phyloP scores from a whole-genome alignment of 306 rosid genomes.

The Acacia acuminata region DNA sequence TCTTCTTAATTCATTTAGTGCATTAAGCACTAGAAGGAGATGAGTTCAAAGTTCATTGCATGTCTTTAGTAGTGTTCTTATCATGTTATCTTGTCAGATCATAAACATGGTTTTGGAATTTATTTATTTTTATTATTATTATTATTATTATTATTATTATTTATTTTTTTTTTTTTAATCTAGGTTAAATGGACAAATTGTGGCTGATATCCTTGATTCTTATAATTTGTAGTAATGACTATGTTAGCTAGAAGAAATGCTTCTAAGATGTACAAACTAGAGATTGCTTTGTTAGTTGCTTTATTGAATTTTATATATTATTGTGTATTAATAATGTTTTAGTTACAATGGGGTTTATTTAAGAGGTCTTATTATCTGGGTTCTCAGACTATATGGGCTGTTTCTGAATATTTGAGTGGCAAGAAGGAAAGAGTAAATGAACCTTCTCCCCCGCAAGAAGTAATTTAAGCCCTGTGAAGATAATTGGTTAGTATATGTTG shows the following conservation, averaged over 20 bases:
- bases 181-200: neutral
- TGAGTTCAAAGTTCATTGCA: slow-evolving; percentile 43
- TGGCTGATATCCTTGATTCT: neutral
- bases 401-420: neutral
- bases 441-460: neutral
- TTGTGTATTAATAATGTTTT: neutral
- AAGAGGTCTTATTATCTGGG: neutral
- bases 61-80: slow-evolving; percentile 19
- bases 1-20: slow-evolving; percentile 50
- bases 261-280: neutral
- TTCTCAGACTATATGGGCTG: neutral
- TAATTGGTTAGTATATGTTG: neutral
- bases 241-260: neutral
- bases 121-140: neutral
- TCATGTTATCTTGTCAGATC: neutral
- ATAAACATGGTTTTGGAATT: slow-evolving; percentile 10
- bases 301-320: neutral
- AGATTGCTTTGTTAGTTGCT: neutral
- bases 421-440: neutral
- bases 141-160: too few species aligned
- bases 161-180: neutral
- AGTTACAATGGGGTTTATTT: neutral
- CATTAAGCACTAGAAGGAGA: slow-evolving; percentile 77
- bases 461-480: neutral
- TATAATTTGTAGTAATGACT: neutral